phyloP scores from a whole-genome alignment of 2,329 filamentous ascomycete species.

The Chalaropsis thielavioides region DNA sequence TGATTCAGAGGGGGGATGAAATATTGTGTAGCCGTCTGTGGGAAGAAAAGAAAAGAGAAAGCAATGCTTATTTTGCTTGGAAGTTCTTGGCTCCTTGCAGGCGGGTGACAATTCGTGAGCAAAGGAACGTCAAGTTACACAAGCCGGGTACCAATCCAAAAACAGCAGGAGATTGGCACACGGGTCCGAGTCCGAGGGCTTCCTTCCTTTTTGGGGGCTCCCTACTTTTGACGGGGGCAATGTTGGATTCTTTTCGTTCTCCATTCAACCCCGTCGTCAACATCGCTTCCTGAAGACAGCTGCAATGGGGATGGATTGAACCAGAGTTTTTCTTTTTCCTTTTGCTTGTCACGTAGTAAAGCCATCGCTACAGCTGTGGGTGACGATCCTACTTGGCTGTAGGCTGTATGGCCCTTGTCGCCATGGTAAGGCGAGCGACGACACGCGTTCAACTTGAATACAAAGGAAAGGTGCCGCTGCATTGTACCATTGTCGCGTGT shows the following conservation, averaged over 20 bases:
- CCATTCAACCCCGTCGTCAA: no score
- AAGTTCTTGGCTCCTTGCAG: neutral
- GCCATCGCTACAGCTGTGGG: no score
- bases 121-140: neutral
- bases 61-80: no score
- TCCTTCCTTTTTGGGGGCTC: neutral
- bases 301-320: no score
- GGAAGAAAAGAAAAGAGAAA: no score
- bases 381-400: neutral
- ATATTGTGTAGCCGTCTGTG: no score
- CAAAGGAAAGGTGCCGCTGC: neutral
- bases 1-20: neutral
- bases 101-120: neutral
- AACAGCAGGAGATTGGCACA: neutral
- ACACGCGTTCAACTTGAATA: neutral
- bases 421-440: neutral
- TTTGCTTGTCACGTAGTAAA: neutral
- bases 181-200: neutral
- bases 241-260: neutral
- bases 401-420: neutral
- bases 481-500: no score
- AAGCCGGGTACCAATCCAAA: neutral
- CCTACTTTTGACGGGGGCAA: neutral
- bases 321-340: neutral
- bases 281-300: no score